Percentiles rank a stretch among this genome's conserved stretches.
Conservation (phyloP, 257 asterid species). For the Nicotiana attenuata region DNA sequence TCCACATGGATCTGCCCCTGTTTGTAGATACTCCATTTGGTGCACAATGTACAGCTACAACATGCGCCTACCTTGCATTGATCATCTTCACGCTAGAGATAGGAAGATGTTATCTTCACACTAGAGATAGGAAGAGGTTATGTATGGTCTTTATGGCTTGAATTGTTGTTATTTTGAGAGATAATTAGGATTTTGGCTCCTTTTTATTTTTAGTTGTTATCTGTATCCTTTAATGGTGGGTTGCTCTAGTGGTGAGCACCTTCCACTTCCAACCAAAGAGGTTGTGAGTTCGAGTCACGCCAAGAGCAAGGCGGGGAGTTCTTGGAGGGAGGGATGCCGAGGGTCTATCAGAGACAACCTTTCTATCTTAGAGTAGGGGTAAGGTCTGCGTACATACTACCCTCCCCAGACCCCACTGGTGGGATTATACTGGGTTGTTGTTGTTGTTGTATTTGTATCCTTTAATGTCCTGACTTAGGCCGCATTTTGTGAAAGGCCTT, state of each 20-base stretch:
- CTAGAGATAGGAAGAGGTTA: not conserved
- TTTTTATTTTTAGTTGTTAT: not conserved
- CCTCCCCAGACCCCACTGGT: too few species aligned
- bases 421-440: too few species aligned
- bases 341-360: too few species aligned
- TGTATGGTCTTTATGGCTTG: not conserved
- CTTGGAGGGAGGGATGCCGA: too few species aligned
- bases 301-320: too few species aligned
- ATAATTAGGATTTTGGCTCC: not conserved
- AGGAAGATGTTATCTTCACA: not conserved
- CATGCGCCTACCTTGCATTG: not conserved
- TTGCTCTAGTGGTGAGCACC: too few species aligned
- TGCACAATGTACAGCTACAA: not conserved
- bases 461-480: not conserved
- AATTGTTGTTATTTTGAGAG: not conserved
- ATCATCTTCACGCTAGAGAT: not conserved
- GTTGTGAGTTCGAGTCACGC: too few species aligned
- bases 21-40: slow-evolving; percentile 1
- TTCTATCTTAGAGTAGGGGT: too few species aligned
- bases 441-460: not conserved
- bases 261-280: too few species aligned
- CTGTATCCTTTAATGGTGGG: not conserved
- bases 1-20: not conserved
- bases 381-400: too few species aligned
- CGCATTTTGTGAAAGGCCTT: slow-evolving; percentile 4